Conservation (phyloP, 768 basidiomycete genomes). For the Hydnomerulius pinastri region DNA sequence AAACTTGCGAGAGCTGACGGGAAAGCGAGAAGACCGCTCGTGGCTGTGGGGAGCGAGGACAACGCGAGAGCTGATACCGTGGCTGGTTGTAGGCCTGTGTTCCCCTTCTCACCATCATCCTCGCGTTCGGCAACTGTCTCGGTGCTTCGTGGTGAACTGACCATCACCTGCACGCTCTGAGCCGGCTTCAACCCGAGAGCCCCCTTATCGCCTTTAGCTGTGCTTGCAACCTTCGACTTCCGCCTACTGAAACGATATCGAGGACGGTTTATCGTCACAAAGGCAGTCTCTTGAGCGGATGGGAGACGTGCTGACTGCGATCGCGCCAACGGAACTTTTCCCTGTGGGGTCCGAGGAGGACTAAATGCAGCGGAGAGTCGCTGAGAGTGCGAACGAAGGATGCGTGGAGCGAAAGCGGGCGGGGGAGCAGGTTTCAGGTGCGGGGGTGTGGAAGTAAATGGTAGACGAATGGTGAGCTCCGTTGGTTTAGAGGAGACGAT, state of each 20-base stretch:
- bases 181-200: not conserved
- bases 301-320: conserved; percentile 28
- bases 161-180: not conserved
- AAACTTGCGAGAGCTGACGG: conserved; percentile 10
- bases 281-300: conserved; percentile 18
- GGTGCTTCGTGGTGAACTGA: not conserved
- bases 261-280: conserved; percentile 24
- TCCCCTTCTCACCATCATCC: conserved; percentile 3
- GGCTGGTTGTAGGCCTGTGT: not conserved
- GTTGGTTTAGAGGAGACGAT: conserved; percentile 5
- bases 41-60: not conserved
- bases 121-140: not conserved
- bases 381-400: conserved; percentile 31
- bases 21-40: not conserved
- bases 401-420: conserved; percentile 15
- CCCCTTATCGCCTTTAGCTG: not conserved
- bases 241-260: conserved; percentile 18
- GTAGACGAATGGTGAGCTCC: conserved; percentile 22
- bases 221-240: conserved; percentile 9
- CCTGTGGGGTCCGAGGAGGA: not conserved
- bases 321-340: conserved; percentile 14
- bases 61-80: no score
- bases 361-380: conserved; percentile 1
- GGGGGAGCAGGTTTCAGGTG: conserved; percentile 2
- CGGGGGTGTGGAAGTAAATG: conserved; percentile 23